Percentiles rank a stretch among this genome's conserved stretches.
phyloP scores from a whole-genome alignment of 352 stramenopile genomes.

The Phytophthora sojae region DNA sequence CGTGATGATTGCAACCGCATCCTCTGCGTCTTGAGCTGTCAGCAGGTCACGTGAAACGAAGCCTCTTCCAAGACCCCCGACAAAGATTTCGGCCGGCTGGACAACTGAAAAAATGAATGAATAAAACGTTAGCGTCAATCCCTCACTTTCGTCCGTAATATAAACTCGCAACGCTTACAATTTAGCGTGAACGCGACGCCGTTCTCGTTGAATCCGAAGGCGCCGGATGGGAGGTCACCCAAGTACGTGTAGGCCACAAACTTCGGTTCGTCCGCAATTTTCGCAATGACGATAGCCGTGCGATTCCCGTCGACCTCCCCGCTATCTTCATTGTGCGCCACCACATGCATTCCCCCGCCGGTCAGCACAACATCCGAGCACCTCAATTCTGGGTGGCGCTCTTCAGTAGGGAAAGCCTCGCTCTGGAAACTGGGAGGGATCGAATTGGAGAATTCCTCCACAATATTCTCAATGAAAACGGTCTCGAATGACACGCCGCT shows the following conservation, averaged over 20 bases:
- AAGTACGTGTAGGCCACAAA: conserved; percentile 84
- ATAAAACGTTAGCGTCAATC: background rate
- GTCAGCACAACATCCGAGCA: conserved; percentile 81
- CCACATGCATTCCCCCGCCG: conserved; percentile 45
- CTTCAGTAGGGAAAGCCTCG: conserved; percentile 18
- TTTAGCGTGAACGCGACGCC: conserved; percentile 83
- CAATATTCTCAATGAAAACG: conserved; percentile 79
- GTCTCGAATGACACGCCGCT: conserved; percentile 67
- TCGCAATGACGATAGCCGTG: conserved; percentile 68
- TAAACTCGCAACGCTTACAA: conserved; percentile 46
- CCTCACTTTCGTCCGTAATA: too few species aligned
- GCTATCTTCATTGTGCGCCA: conserved; percentile 81
- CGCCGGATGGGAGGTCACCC: conserved; percentile 72
- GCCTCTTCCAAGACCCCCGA: conserved; percentile 66
- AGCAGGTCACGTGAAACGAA: conserved; percentile 79
- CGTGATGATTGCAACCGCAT: conserved; percentile 67
- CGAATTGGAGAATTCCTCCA: conserved; percentile 75
- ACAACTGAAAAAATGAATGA: conserved; percentile 51
- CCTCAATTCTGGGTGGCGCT: conserved; percentile 46
- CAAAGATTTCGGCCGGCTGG: conserved; percentile 64
- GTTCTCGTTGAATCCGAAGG: conserved; percentile 77
- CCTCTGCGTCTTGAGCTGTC: conserved; percentile 41
- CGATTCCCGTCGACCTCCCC: conserved; percentile 61
- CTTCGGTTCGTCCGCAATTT: conserved; percentile 54
- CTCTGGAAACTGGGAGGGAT: conserved; percentile 53